Base-by-base conservation (phyloP, 805 yeast species). In the Hanseniaspora taiwanica region DNA sequence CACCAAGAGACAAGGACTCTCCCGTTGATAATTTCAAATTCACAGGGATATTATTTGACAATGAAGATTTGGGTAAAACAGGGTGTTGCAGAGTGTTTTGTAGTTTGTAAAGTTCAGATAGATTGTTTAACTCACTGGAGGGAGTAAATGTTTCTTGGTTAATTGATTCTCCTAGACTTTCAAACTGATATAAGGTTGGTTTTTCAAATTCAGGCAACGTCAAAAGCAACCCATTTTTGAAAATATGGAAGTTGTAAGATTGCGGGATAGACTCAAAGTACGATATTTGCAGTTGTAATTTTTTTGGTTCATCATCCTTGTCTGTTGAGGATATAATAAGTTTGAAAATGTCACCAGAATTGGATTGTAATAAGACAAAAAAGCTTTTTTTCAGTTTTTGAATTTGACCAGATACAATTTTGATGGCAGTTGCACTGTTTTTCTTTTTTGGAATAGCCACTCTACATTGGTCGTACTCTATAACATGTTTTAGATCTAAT, bases 191-290 rank as follows among this genome's bases (percentile, higher is more conserved):
- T n/a, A 82, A 63, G 16, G 64, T 56, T 49, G 78, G 82, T 50
- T 79, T 76, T 21, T 79, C 76, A 42, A 64, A 56, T 42, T 78
- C 78, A 7, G 76, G 62, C 45, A 78, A 76, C 1, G 79, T 81
- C 54, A 74, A 82, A 27, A 89, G 50, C 47, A 76, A 81, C 0
- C 97, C 98, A 6, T 81, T 70, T 46, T 71, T 78, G 46, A 86
- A 67, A 33, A 89, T 73, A 31, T 68, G 63, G 10, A 89, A 49
- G 4, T 68, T 54, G 17, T 65, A 63, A 20, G 81, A 69, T 1
- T 69, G 55, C 2, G 86, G 81, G 27, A 83, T 66, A 0, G 94
- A 69, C 52, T 83, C 96, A 57, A 89, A 87, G 51, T 81, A 86
- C 13, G 72, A 64, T 12, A 81, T 65, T n/a, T 63, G 53, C 8